These are phyloP conservation scores for Apiospora malaysiana DNA, from an alignment of 2,329 filamentous ascomycete species.

Conservation along the genomic window DNA sequence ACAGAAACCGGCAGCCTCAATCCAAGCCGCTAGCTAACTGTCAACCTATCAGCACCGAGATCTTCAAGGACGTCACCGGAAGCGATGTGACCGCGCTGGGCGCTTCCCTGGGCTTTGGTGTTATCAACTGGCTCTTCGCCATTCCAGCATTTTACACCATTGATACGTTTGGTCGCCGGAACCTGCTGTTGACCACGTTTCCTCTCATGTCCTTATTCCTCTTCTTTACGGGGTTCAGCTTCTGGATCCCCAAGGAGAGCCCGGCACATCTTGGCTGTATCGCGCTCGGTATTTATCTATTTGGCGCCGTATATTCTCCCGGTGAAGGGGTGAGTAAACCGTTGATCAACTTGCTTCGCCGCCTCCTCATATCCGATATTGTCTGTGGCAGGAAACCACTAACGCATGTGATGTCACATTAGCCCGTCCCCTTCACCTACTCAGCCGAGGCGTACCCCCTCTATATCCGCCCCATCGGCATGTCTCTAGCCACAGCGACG, in stretches of 20 bases:
- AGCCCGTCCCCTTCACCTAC: conserved; percentile 68
- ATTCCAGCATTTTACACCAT: conserved; percentile 70
- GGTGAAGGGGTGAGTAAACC: conserved; percentile 59
- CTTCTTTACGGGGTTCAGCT: conserved; percentile 54
- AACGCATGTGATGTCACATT: background rate
- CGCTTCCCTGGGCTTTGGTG: conserved; percentile 67
- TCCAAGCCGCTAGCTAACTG: conserved; percentile 46
- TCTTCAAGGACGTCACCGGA: conserved; percentile 63
- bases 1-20: background rate
- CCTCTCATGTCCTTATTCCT: conserved; percentile 65
- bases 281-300: conserved; percentile 56
- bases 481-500: conserved; percentile 62
- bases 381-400: background rate
- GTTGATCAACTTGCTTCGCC: background rate
- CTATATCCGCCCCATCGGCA: conserved; percentile 66
- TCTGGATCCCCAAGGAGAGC: conserved; percentile 47
- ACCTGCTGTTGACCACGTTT: conserved; percentile 67
- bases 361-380: background rate
- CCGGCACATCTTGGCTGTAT: conserved; percentile 51
- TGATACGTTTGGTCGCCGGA: conserved; percentile 70
- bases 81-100: conserved; percentile 57
- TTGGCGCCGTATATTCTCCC: conserved; percentile 58
- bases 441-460: conserved; percentile 71
- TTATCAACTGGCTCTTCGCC: conserved; percentile 70
- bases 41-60: conserved; percentile 55